These are phyloP conservation scores for Capsicum pubescens DNA, from an alignment of 257 asterid species.

Conservation along the genomic window DNA sequence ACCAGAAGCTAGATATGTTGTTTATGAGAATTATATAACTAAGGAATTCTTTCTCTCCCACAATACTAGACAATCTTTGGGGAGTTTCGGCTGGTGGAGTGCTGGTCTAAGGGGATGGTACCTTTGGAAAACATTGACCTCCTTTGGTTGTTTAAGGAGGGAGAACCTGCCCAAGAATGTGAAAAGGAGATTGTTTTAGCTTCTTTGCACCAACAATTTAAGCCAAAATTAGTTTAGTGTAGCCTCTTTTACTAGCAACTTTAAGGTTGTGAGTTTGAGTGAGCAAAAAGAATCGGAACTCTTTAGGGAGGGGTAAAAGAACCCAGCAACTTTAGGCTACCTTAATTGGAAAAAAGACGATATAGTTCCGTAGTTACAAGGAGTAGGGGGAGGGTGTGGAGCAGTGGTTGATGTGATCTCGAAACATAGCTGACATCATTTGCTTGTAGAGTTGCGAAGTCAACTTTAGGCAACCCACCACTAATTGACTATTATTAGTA, in stretches of 20 bases:
- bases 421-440: not conserved
- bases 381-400: too few species aligned
- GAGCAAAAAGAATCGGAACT: too few species aligned
- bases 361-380: not conserved
- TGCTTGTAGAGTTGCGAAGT: not conserved
- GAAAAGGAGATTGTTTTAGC: not conserved
- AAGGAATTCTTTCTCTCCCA: not conserved
- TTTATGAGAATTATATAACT: not conserved
- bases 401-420: not conserved
- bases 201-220: not conserved
- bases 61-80: not conserved
- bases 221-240: not conserved
- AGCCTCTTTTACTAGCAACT: not conserved
- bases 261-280: not conserved
- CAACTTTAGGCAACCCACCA: conserved; percentile 6
- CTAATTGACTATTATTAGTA: not conserved
- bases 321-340: not conserved
- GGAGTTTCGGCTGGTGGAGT: not conserved
- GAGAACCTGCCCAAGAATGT: not conserved
- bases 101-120: not conserved
- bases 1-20: not conserved
- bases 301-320: too few species aligned
- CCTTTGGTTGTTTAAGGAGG: not conserved
- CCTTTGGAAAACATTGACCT: not conserved
- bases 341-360: not conserved